Percentiles rank a stretch among this genome's conserved stretches.
Evolutionary conservation across 257 asterid genomes (phyloP).

Genomic region (Fraxinus excelsior): DNA sequence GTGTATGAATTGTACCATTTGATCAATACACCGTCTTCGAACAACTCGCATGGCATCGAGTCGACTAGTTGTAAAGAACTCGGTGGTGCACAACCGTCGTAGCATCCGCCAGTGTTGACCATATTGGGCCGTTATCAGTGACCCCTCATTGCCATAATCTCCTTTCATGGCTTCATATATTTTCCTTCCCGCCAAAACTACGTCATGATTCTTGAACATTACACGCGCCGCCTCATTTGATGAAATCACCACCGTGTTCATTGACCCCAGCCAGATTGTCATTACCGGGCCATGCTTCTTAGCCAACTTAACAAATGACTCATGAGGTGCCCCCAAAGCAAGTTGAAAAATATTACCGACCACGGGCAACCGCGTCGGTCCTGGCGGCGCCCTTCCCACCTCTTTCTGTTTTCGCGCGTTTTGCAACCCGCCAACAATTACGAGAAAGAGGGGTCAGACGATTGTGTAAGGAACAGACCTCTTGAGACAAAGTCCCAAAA

Average conservation of each 20-base stretch:
- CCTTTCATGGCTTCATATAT: conserved; percentile 76
- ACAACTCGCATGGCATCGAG: conserved; percentile 50
- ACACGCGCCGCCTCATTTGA: conserved; percentile 59
- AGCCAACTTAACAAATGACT: conserved; percentile 49
- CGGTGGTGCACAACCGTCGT: conserved; percentile 55
- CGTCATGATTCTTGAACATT: conserved; percentile 69
- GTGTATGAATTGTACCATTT: conserved; percentile 42
- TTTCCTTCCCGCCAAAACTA: conserved; percentile 58
- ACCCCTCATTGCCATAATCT: conserved; percentile 60
- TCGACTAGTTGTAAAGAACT: conserved; percentile 55
- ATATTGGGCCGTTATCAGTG: conserved; percentile 70
- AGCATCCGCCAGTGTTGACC: conserved; percentile 76
- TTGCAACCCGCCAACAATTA: no score
- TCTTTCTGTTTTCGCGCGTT: no score
- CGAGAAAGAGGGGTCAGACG: no score
- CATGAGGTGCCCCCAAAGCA: conserved; percentile 51
- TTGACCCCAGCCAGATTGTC: conserved; percentile 67
- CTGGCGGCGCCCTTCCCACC: conserved; percentile 55
- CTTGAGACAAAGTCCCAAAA: no score
- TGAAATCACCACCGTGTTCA: conserved; percentile 68
- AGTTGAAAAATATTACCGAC: conserved; percentile 62
- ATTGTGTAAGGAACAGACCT: no score
- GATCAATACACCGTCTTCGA: conserved; percentile 46
- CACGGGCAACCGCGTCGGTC: conserved; percentile 70
- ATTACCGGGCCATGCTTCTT: conserved; percentile 54